Evolutionary conservation across 345 rosid species (phyloP), one percentile per base, ranked within the genome.

Genomic region (Populus ilicifolia): DNA sequence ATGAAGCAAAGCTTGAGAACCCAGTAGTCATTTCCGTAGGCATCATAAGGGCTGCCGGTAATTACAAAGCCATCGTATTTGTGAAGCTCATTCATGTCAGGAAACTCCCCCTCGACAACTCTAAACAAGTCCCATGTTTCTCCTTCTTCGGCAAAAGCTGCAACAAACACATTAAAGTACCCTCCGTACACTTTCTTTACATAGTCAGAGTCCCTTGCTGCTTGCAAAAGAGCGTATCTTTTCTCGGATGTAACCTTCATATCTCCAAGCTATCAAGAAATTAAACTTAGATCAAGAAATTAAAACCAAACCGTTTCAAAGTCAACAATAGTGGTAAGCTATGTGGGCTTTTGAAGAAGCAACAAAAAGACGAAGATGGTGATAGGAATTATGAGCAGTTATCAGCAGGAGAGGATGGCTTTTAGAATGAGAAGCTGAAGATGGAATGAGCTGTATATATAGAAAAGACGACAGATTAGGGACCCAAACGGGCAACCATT

Each of bases 91-190:
- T 76, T 83, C 84, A 79, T 81, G 50, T 87, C 90, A 3, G 98
- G 98, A 73, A 95, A 95, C 78, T 89, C 97, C 8, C 93, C 99
- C 0, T 87, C 90, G 2, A 90, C 94, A 59, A 95, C 97, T 64
- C 91, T 82, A 59, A 85, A 92, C 13, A 77, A 85, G 69, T 93
- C 97, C 99, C 99, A 95, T 1, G 64, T 85, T 71, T 95, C 98
- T 71, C 96, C 93, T 80, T 88, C 91, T 72, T 93, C 92, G 0
- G 90, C 97, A 52, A 89, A 95, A 6, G 97, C 90, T 0, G 82
- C 77, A 25, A 89, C 81, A 67, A 89, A 94, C 67, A 94, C 99
- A 69, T 91, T 85, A 82, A 89, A 89, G 84, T 95, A 95, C 11
- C 99, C 96, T 14, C 97, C 98, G 20, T 93, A 87, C 6, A 80